A percentile compares a stretch with the other conserved stretches of the same genome.
Conservation (phyloP, 2,329 filamentous ascomycete species). For the Pleoardoris graminearum region DNA sequence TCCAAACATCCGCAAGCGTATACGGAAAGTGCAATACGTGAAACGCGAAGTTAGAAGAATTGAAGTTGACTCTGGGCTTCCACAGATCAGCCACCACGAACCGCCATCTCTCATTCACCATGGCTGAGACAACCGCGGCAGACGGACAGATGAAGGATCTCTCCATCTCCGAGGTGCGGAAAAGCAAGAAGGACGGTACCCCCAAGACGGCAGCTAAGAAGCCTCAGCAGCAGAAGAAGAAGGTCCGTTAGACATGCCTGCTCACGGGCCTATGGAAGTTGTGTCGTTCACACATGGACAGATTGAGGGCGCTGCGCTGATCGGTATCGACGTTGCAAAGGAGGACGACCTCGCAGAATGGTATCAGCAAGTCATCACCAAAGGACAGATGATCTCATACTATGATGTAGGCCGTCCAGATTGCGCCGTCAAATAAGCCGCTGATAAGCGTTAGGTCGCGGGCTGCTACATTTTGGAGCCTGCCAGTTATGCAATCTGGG, state of each 20-base stretch:
- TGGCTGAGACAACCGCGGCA: conserved; percentile 38
- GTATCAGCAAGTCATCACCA: conserved; percentile 97
- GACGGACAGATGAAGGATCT: conserved; percentile 53
- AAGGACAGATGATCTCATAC: conserved; percentile 97
- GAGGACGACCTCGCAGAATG: conserved; percentile 86
- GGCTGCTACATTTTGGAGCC: conserved; percentile 56
- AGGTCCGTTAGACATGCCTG: conserved; percentile 28
- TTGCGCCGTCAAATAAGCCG: neutral
- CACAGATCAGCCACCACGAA: conserved; percentile 1
- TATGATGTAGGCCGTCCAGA: conserved; percentile 78
- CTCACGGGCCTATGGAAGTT: neutral
- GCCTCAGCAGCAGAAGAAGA: conserved; percentile 55
- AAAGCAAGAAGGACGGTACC: conserved; percentile 43
- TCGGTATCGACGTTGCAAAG: conserved; percentile 87
- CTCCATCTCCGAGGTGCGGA: conserved; percentile 45
- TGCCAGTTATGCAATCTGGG: conserved; percentile 69
- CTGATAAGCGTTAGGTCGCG: conserved; percentile 26
- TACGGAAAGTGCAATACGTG: neutral
- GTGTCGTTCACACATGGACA: conserved; percentile 33
- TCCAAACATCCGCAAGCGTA: neutral
- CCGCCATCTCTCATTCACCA: conserved; percentile 16
- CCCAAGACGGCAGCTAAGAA: conserved; percentile 46
- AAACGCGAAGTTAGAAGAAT: too few species aligned
- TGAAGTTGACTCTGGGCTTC: neutral
- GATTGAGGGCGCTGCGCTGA: conserved; percentile 66